These are phyloP conservation scores for Forsythia suspensa DNA, from an alignment of 257 asterid species.

Conservation along the genomic window DNA sequence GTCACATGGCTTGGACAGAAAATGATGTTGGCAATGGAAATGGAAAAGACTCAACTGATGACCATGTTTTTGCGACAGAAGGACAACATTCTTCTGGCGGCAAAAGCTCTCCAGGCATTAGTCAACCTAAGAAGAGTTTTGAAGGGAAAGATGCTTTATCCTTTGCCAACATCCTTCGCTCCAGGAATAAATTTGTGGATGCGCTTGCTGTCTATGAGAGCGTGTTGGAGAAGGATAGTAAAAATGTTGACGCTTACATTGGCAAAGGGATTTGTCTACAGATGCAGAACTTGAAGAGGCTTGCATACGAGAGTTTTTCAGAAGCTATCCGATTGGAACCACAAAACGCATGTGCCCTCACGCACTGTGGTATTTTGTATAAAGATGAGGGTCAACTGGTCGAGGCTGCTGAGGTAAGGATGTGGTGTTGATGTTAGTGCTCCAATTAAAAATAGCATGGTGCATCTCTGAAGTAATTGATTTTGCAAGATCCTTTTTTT, in stretches of 20 bases:
- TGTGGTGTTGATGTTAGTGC: slow-evolving; percentile 3
- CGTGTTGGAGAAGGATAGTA: slow-evolving; percentile 66
- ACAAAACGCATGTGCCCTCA: slow-evolving; percentile 86
- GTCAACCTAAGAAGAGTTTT: slow-evolving; percentile 45
- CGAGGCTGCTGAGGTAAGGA: slow-evolving; percentile 96
- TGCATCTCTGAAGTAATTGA: neutral
- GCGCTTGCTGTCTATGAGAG: slow-evolving; percentile 81
- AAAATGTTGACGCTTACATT: slow-evolving; percentile 79
- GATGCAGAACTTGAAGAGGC: slow-evolving; percentile 83
- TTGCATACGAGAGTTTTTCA: slow-evolving; percentile 81
- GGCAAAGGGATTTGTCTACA: slow-evolving; percentile 97
- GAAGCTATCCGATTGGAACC: slow-evolving; percentile 89
- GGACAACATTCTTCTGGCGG: slow-evolving; percentile 48
- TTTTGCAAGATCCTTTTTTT: neutral
- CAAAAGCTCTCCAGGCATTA: slow-evolving; percentile 40
- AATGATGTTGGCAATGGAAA: slow-evolving; percentile 50
- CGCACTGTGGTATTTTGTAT: slow-evolving; percentile 85
- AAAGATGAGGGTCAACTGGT: slow-evolving; percentile 92
- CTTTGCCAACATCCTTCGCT: slow-evolving; percentile 86
- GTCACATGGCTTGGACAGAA: slow-evolving; percentile 60
- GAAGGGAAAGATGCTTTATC: slow-evolving; percentile 77
- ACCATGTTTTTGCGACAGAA: slow-evolving; percentile 39
- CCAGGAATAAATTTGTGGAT: slow-evolving; percentile 84
- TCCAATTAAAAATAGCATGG: neutral
- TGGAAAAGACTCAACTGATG: slow-evolving; percentile 39